Base-by-base conservation (phyloP, 768 basidiomycete species). In the Tulasnella calospora region DNA sequence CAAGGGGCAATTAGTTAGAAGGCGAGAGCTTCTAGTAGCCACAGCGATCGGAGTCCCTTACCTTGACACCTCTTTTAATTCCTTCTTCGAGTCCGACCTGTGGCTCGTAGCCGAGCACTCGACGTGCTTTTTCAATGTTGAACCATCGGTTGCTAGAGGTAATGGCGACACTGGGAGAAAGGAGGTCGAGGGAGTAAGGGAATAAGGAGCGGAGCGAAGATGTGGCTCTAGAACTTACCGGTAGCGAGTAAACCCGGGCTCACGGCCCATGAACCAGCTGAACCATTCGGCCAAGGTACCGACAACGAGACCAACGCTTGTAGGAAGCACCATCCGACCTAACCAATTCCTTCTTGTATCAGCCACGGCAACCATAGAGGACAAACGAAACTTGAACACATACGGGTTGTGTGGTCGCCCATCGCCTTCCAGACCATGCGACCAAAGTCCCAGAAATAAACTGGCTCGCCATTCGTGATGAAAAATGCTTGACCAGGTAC, bases 401-500 rank as follows among this genome's bases (percentile, higher is more conserved):
- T 79, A 75, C 71, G 8, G 41, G 33, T 79, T 74, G 79, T 81
- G 67, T 72, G 73, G 79, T n/a, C 86, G 84, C 71, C 86, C 86
- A 82, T 90, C 90, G 21, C 57, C 81, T 76, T 93, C 95, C 94
- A 99, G n/a, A 98, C 85, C 2, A 88, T 84, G 8, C 94, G 89
- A 40, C 91, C 88, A 82, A 97, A 91, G 85, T 98, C 96, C 97
- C 97, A 99, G 86, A 98, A 98, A 84, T 94, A 94, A 77, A 91
- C 88, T 2, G 96, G 97, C 83, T 99, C 96, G 80, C 96, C 95
- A 82, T 99, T 99, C 78, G 96, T 96, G 85, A 99, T 94, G 88
- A 95, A 97, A 87, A 96, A 99, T 3, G 86, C 94, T 83, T 98
- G 94, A 0, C 97, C 97, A 6, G 95, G 96, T 75, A 98, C 94